Conservation (phyloP, 148 eudicot genomes). For the Chenopodium berlandieri region DNA sequence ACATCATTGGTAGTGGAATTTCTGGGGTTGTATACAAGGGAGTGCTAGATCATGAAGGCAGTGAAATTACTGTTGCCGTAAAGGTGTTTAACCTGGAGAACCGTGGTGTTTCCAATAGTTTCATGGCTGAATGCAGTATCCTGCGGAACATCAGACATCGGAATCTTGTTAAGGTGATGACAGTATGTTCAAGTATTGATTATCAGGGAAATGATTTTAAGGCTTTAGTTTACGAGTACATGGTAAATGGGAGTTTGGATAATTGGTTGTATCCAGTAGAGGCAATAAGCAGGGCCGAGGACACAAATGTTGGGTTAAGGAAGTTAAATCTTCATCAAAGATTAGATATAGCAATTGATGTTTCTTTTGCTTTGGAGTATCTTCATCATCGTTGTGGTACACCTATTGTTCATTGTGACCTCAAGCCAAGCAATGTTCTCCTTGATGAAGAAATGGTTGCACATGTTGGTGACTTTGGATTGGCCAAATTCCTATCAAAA, state of each 20-base stretch:
- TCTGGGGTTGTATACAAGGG: conserved; percentile 40
- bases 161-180: conserved; percentile 29
- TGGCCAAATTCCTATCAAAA: conserved; percentile 30
- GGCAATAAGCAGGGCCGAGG: background rate
- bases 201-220: conserved; percentile 22
- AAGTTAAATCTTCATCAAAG: conserved; percentile 11
- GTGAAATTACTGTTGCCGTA: conserved; percentile 5
- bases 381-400: conserved; percentile 27
- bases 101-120: conserved; percentile 21
- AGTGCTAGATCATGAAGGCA: background rate
- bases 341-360: conserved; percentile 29
- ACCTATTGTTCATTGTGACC: conserved; percentile 37
- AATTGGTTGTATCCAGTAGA: conserved; percentile 21
- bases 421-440: conserved; percentile 43
- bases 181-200: conserved; percentile 30
- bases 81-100: conserved; percentile 22
- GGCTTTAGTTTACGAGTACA: conserved; percentile 29
- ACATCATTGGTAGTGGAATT: conserved; percentile 27
- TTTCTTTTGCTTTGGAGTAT: conserved; percentile 41
- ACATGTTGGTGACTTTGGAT: conserved; percentile 45
- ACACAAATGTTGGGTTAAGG: background rate
- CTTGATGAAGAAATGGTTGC: conserved; percentile 41
- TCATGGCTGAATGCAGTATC: conserved; percentile 25
- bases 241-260: conserved; percentile 24
- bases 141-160: conserved; percentile 20